Evolutionary conservation across 352 stramenopile genomes (phyloP), one percentile per base, ranked within the genome.

Genomic region (Pythium vanterpoolii): DNA sequence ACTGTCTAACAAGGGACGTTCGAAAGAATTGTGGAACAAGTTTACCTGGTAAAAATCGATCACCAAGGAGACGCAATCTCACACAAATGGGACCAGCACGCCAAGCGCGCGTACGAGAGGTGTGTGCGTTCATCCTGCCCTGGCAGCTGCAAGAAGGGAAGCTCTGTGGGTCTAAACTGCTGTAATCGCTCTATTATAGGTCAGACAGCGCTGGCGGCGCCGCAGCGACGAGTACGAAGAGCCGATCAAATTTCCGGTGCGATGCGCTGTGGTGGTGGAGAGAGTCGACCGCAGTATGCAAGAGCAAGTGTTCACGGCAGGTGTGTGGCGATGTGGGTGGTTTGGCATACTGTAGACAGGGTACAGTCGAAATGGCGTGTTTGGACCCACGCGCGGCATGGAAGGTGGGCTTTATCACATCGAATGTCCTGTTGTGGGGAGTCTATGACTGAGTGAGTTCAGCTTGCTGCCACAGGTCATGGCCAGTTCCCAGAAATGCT

Each of bases 351-450:
- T 39, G 19, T 31, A 52, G 45, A 52, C 26, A 27, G 34, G 34
- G 16, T 56, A 56, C 49, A 56, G 49, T 36, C 33, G 49, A 4
- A 45, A 56, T 36, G 49, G 49, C 16, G 49, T 47, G n/a, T 14
- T 34, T 7, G 34, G 33, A 23, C 34, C 33, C 21, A 31, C 23
- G 49, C 34, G 49, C 23, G 33, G 24, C 49, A 28, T 19, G 21
- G 49, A 56, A 23, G 31, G 24, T 45, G 19, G 28, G 23, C 6
- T 3, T 39, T 4, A 4, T 18, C 18, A 6, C 3, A 18, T n/a
- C 8, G 13, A 13, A 42, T 42, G 34, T n/a, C n/a, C n/a, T n/a
- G n/a, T n/a, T n/a, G n/a, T n/a, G 34, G 14, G 13, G 8, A 8
- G 13, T 42, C 34, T 21, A 21, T 42, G 7, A 42, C 13, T 16